Evolutionary conservation across 2,329 filamentous ascomycete species (phyloP), one percentile per base, ranked within the genome.

Genomic region (Massarina eburnea): DNA sequence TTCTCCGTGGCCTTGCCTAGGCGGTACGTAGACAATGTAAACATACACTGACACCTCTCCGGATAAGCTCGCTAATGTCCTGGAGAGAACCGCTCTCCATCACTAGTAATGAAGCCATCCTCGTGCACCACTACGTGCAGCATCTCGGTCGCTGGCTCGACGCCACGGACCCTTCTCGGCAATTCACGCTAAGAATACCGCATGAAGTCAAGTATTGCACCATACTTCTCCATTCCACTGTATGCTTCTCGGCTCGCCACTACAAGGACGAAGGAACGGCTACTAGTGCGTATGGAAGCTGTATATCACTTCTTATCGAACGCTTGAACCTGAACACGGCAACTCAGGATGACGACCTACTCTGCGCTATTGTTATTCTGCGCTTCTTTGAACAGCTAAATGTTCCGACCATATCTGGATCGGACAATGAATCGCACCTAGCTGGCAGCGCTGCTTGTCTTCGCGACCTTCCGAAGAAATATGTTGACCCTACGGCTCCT

Each of bases 311-410:
- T n/a, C 53, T 67, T 12, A 67, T 67, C 27, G 49, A 63, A 24
- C 55, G 61, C 10, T 46, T 67, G 19, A 56, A 59, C 22, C 51
- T 62, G 36, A 51, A 59, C 27, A 41, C 47, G 8, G 59, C 57
- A 14, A 58, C 57, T 15, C 57, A 65, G 37, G 62, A 67, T 38
- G 60, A 63, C 8, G 58, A 54, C 1, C 49, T 66, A 17, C 48
- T 67, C 5, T 65, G 61, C 36, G 56, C 62, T 5, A 67, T 67
- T 17, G 64, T 67, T 30, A 65, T 66, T 12, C 29, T 67, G 17
- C 59, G 61, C 3, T 64, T 67, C 39, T 62, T 59, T 10, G 64
- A 67, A 34, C 64, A 67, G 43, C 57, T 67, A 12, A 65, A 52
- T 24, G 61, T 65, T 4, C 48, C 59, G 3, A 53, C 52, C 8